Evolutionary conservation across 2,329 filamentous ascomycete genomes (phyloP).

Genomic region (Camillea tinctor): DNA sequence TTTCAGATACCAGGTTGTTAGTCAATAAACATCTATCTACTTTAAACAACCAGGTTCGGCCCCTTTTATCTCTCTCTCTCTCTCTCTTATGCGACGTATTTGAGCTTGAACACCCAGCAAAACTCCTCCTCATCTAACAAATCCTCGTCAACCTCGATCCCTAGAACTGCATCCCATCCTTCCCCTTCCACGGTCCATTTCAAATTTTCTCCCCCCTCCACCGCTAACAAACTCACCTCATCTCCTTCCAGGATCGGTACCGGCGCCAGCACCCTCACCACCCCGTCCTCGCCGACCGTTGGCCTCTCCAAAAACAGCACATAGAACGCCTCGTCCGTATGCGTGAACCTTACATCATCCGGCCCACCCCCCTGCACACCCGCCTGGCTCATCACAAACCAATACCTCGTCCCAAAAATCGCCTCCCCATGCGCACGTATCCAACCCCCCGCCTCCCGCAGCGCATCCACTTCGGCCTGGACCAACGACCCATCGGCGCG

Average conservation of each 20-base stretch:
- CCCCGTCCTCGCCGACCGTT: conserved; percentile 23
- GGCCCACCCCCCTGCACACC: conserved; percentile 15
- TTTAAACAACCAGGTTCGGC: no score
- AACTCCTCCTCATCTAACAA: conserved; percentile 25
- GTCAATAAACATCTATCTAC: no score
- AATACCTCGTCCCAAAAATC: conserved; percentile 56
- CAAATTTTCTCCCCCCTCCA: conserved; percentile 28
- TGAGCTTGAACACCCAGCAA: conserved; percentile 30
- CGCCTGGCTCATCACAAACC: conserved; percentile 28
- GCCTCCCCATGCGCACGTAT: conserved; percentile 53
- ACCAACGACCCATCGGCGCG: conserved; percentile 54
- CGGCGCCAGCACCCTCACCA: conserved; percentile 40
- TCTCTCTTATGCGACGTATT: conserved; percentile 11
- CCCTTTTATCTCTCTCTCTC: no score
- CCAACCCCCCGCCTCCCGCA: conserved; percentile 53
- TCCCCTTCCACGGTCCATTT: conserved; percentile 19
- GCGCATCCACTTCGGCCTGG: conserved; percentile 44
- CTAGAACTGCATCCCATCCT: conserved; percentile 13
- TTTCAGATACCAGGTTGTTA: no score
- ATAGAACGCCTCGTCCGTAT: conserved; percentile 52
- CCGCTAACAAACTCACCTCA: conserved; percentile 43
- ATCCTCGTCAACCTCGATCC: conserved; percentile 17
- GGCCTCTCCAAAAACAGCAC: conserved; percentile 45
- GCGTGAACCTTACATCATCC: conserved; percentile 49
- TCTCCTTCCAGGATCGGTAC: conserved; percentile 49